A percentile compares a stretch with the other conserved stretches of the same genome.
Evolutionary conservation across 1,284 basidiomycete genomes (phyloP).

Genomic region (Rhodotorula sp.): DNA sequence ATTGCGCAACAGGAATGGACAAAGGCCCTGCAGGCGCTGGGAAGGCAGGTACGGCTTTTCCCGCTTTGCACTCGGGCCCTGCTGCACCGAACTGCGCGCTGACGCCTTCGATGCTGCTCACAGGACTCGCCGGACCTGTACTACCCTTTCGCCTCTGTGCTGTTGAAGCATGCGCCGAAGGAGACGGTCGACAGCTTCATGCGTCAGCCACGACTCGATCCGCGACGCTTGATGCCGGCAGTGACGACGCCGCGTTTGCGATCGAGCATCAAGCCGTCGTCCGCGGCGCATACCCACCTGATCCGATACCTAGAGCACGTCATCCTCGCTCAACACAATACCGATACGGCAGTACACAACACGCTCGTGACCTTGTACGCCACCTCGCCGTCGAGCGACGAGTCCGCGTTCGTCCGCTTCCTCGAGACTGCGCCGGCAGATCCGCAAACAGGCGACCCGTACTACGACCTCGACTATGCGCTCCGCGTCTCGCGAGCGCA

Average conservation of each 20-base stretch:
- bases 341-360: slow-evolving; percentile 87
- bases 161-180: slow-evolving; percentile 81
- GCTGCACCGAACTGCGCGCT: background rate
- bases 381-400: slow-evolving; percentile 54
- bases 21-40: slow-evolving; percentile 83
- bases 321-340: slow-evolving; percentile 74
- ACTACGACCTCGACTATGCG: slow-evolving; percentile 96
- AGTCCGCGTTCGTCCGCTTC: slow-evolving; percentile 78
- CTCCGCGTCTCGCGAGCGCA: slow-evolving; percentile 78
- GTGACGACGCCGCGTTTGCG: slow-evolving; percentile 50
- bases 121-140: slow-evolving; percentile 68
- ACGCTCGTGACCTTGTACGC: slow-evolving; percentile 85
- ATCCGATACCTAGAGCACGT: slow-evolving; percentile 83
- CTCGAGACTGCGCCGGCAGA: slow-evolving; percentile 78
- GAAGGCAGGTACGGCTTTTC: slow-evolving; percentile 64
- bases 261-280: background rate
- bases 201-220: slow-evolving; percentile 72
- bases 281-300: slow-evolving; percentile 64
- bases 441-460: slow-evolving; percentile 78
- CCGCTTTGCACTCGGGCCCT: background rate
- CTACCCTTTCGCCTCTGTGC: slow-evolving; percentile 84
- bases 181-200: slow-evolving; percentile 91
- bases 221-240: slow-evolving; percentile 82
- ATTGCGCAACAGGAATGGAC: slow-evolving; percentile 86
- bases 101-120: slow-evolving; percentile 42